Percentiles rank a stretch among this genome's conserved stretches.
phyloP scores from a whole-genome alignment of 805 yeast species.

The Lachancea quebecensis region DNA sequence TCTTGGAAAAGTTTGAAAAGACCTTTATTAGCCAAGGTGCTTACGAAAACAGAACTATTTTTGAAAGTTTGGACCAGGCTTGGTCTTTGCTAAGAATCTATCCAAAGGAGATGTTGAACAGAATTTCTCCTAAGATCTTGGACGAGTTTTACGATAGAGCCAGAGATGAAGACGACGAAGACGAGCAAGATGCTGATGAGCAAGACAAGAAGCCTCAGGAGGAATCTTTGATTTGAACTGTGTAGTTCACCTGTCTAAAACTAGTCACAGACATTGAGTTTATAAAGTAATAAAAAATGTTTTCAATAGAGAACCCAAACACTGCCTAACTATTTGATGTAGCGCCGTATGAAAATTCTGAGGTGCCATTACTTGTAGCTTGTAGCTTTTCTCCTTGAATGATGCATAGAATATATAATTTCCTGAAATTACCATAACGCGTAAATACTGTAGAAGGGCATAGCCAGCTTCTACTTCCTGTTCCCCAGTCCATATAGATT shows the following conservation, averaged over 20 bases:
- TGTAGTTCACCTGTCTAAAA: neutral
- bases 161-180: constrained; percentile 55
- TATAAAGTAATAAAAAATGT: neutral
- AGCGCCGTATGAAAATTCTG: no score
- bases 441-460: neutral
- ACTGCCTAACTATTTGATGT: no score
- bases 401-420: neutral
- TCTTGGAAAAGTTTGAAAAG: constrained; percentile 95
- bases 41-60: constrained; percentile 89
- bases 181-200: constrained; percentile 34
- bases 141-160: constrained; percentile 93
- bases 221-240: constrained; percentile 23
- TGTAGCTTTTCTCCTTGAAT: neutral
- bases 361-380: no score
- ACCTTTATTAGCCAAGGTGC: constrained; percentile 95
- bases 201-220: constrained; percentile 21
- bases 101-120: constrained; percentile 97
- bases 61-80: constrained; percentile 94
- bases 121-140: constrained; percentile 95
- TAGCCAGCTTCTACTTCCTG: neutral
- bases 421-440: neutral
- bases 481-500: constrained; percentile 14
- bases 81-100: constrained; percentile 97
- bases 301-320: no score
- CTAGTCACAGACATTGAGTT: neutral